Evolutionary conservation across 257 asterid species (phyloP), one percentile per base, ranked within the genome.

Genomic region (Solanum neorickii): DNA sequence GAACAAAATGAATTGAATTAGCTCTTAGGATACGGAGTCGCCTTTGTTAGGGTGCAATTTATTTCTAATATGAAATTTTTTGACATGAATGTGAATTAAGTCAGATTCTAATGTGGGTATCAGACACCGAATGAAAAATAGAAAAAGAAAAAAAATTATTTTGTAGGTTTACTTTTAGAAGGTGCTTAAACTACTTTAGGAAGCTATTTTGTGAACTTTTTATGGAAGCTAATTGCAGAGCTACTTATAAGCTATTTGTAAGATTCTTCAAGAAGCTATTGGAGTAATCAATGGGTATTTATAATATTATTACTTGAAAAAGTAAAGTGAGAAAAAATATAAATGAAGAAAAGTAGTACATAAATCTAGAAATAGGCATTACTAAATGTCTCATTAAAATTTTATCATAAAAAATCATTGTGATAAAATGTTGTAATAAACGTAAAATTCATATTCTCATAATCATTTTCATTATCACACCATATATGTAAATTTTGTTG

Each of bases 71-170:
- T 49, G 3, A 8, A 8, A 49, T 3, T 49, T 5, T 49, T 0
- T 1, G 1, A 15, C 0, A 49, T 1, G 6, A 49, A 49, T 49
- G 0, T 15, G 3, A 0, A 49, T 49, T 49, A 2, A 49, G 9
- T 49, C 0, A 0, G 0, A 49, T 0, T 49, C 60, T 0, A 49
- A 49, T 5, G 0, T 49, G 21, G 0, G 0, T 49, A 49, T 0
- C 9, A 39, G 9, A 39, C 42, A 7, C 2, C 3, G 10, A 9
- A 39, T 7, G 42, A 39, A 39, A 49, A 49, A 49, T 0, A 49
- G 2, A 49, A 49, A 49, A 49, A 2, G 2, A 49, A 49, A 49
- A 15, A 5, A 49, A 52, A 16, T 6, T 52, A 6, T 16, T 52
- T 16, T 52, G 62, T 52, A 52, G 18, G 60, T 49, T 49, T 18